These are phyloP conservation scores for Hypoxylon sp. DNA, from an alignment of 2,329 filamentous ascomycete genomes.

Conservation along the genomic window DNA sequence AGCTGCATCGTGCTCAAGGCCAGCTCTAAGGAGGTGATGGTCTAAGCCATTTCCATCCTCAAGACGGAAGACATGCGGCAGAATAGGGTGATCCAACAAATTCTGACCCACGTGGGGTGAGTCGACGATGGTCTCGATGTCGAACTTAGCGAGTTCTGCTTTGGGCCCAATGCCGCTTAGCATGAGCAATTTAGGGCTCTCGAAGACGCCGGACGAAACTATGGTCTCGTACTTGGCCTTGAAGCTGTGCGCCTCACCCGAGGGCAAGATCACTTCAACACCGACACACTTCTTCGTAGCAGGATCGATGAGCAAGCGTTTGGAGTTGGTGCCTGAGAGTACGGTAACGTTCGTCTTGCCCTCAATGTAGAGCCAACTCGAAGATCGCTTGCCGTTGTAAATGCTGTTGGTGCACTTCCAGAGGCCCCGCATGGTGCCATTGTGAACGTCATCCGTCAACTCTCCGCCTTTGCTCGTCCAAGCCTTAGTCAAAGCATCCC, in stretches of 20 bases:
- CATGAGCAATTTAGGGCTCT: conserved; percentile 75
- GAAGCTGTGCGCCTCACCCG: conserved; percentile 61
- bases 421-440: conserved; percentile 68
- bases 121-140: conserved; percentile 69
- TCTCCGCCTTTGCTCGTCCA: conserved; percentile 68
- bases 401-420: conserved; percentile 69
- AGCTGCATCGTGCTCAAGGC: conserved; percentile 55
- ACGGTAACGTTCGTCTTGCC: conserved; percentile 70
- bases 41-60: conserved; percentile 60
- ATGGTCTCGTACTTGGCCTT: conserved; percentile 65
- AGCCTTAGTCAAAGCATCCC: conserved; percentile 63
- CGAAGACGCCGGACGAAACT: conserved; percentile 69
- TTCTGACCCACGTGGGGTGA: conserved; percentile 75
- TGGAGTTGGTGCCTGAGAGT: conserved; percentile 63
- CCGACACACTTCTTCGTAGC: conserved; percentile 59
- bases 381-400: conserved; percentile 69
- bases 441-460: conserved; percentile 68
- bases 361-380: conserved; percentile 65
- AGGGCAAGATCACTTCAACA: conserved; percentile 62
- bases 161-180: conserved; percentile 74
- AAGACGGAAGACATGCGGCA: conserved; percentile 64
- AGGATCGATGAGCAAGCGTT: conserved; percentile 67
- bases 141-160: conserved; percentile 65
- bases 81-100: conserved; percentile 73
- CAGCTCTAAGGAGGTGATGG: conserved; percentile 58